Evolutionary conservation across 345 rosid genomes (phyloP).

Genomic region (Microcos paniculata): DNA sequence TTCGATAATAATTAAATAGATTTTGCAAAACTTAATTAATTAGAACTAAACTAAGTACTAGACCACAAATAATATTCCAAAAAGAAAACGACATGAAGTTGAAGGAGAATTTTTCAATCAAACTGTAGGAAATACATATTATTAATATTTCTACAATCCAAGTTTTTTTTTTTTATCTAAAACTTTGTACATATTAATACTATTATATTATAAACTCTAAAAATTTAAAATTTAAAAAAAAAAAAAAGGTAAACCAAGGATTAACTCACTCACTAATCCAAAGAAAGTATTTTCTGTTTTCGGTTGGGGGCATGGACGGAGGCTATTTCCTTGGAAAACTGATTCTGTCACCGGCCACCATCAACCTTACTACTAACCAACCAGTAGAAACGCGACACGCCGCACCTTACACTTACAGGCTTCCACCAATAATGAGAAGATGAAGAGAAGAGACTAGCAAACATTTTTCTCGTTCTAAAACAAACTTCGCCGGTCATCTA

Average conservation of each 20-base stretch:
- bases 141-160: not conserved
- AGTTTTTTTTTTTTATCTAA: not conserved
- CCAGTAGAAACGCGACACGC: constrained; percentile 2
- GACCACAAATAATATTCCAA: not conserved
- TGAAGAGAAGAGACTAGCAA: not conserved
- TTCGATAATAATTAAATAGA: not conserved
- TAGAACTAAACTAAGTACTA: not conserved
- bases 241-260: too few species aligned
- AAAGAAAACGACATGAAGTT: not conserved
- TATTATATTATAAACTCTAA: not conserved
- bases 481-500: not conserved
- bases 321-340: not conserved
- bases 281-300: too few species aligned
- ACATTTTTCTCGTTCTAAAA: not conserved
- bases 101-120: not conserved
- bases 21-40: not conserved
- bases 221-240: too few species aligned
- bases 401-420: not conserved
- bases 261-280: too few species aligned
- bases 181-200: not conserved
- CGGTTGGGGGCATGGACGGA: too few species aligned
- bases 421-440: too few species aligned
- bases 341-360: not conserved
- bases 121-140: not conserved
- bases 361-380: not conserved